These are phyloP conservation scores for Radiomyces spectabilis DNA, from an alignment of 192 early-diverging fungal genomes.

Conservation along the genomic window DNA sequence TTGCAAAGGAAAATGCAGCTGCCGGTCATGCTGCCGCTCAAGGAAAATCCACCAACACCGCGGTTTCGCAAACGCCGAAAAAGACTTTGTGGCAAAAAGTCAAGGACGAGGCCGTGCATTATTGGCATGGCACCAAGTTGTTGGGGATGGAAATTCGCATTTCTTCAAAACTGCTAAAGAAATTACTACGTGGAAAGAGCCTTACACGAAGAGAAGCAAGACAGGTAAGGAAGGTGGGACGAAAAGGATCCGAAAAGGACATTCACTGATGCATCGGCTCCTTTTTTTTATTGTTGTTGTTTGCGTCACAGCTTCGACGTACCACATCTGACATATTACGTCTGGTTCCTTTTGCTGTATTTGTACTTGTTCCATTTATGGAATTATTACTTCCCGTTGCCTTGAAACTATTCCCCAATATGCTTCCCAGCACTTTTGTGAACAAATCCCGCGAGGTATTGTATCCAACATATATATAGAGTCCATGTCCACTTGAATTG, in stretches of 20 bases:
- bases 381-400: constrained; percentile 85
- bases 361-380: constrained; percentile 87
- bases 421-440: constrained; percentile 92
- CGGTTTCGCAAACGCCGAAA: constrained; percentile 31
- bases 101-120: constrained; percentile 79
- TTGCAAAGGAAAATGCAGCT: constrained; percentile 16
- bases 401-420: constrained; percentile 87
- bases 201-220: constrained; percentile 76
- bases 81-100: constrained; percentile 59
- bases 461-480: too few relatives aligned
- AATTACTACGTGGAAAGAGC: constrained; percentile 60
- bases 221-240: constrained; percentile 51
- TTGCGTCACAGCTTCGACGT: constrained; percentile 53
- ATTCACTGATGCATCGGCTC: not conserved
- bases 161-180: constrained; percentile 63
- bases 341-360: constrained; percentile 85
- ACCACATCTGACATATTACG: constrained; percentile 79
- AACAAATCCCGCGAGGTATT: constrained; percentile 69
- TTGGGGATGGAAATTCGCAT: constrained; percentile 78
- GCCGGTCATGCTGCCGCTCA: constrained; percentile 7
- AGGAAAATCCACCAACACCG: not conserved
- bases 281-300: not conserved
- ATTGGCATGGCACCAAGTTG: constrained; percentile 87
- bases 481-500: too few relatives aligned
- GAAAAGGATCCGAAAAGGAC: not conserved